These are phyloP conservation scores for Wickerhamiella infanticola DNA, from an alignment of 1,139 yeast genomes.

Conservation along the genomic window DNA sequence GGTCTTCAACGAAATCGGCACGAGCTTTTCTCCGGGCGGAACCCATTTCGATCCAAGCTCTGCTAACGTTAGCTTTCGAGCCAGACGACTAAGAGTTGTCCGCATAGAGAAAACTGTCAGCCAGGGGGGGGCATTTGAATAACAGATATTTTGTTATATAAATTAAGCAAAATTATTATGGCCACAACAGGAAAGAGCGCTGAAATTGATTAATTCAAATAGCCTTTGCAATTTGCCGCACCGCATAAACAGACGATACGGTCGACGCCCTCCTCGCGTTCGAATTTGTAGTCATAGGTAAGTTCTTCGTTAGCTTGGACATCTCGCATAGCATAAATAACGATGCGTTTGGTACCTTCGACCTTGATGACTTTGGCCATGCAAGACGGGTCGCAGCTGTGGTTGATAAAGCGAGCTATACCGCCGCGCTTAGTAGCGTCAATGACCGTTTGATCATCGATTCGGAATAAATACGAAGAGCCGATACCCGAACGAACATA, in stretches of 20 bases:
- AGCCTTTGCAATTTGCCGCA: slow-evolving; percentile 87
- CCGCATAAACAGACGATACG: slow-evolving; percentile 90
- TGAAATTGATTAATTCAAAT: slow-evolving; percentile 38
- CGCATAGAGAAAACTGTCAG: not conserved
- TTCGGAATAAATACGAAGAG: slow-evolving; percentile 78
- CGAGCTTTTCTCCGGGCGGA: not conserved
- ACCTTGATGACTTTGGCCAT: slow-evolving; percentile 57
- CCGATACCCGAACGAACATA: slow-evolving; percentile 89
- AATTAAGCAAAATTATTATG: too few species aligned
- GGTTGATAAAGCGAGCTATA: slow-evolving; percentile 82
- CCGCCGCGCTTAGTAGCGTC: slow-evolving; percentile 98
- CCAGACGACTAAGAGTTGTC: not conserved
- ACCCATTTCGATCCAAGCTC: not conserved
- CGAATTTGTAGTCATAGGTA: slow-evolving; percentile 91
- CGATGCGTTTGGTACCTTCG: slow-evolving; percentile 49
- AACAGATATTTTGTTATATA: not conserved
- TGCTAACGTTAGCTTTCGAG: not conserved
- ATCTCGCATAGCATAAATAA: slow-evolving; percentile 81
- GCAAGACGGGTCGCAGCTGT: slow-evolving; percentile 94
- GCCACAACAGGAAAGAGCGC: too few species aligned
- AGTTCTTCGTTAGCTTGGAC: slow-evolving; percentile 74
- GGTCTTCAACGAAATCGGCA: not conserved
- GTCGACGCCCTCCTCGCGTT: slow-evolving; percentile 82
- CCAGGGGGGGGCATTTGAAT: not conserved
- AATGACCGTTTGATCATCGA: slow-evolving; percentile 86